Conservation (phyloP, 1,284 basidiomycete genomes). For the Somion occarium region DNA sequence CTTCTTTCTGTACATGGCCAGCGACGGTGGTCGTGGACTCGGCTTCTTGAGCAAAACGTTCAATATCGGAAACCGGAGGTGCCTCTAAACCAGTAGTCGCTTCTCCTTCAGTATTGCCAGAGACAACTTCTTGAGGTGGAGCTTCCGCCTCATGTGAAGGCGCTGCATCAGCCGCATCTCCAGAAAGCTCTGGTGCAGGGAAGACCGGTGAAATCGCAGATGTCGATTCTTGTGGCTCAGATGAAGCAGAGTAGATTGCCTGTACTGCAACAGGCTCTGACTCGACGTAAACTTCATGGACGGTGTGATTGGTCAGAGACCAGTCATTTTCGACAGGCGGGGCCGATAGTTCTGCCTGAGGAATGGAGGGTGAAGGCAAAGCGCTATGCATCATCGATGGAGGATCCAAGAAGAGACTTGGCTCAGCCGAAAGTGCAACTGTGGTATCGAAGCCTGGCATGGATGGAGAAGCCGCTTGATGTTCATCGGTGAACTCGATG, state of each 20-base stretch:
- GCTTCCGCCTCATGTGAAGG: neutral
- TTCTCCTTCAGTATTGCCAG: too few relatives aligned
- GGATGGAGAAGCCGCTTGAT: neutral
- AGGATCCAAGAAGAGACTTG: neutral
- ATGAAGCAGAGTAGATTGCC: neutral
- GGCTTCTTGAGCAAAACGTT: neutral
- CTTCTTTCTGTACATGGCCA: neutral
- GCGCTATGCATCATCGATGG: neutral
- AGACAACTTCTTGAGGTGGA: too few relatives aligned
- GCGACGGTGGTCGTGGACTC: neutral
- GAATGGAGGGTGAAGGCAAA: neutral
- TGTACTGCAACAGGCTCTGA: neutral
- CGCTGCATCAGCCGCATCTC: neutral
- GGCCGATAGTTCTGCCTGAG: neutral
- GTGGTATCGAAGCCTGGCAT: neutral
- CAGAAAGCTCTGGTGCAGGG: neutral
- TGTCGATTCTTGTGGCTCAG: neutral
- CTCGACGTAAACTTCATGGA: neutral
- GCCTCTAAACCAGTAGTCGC: too few relatives aligned
- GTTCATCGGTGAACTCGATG: constrained; percentile 55
- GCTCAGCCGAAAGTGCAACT: neutral
- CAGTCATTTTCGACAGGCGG: neutral
- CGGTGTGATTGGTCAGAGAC: neutral
- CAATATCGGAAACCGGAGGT: neutral
- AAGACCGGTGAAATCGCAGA: too few relatives aligned